A percentile compares a stretch with the other conserved stretches of the same genome.
Conservation (phyloP, 169 alveolate genomes). For the Cryptosporidium sp. region DNA sequence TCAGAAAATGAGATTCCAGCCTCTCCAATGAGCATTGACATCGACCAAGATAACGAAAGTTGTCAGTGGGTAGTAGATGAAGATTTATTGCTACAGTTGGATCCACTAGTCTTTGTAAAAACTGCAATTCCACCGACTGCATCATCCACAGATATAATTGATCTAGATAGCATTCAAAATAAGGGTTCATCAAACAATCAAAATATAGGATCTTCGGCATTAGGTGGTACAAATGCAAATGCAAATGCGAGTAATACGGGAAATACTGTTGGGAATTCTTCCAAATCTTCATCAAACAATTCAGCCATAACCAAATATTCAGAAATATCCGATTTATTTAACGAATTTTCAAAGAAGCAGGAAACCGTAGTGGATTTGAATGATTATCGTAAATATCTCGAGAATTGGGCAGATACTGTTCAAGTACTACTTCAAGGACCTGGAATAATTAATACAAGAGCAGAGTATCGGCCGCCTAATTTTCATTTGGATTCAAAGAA, state of each 20-base stretch:
- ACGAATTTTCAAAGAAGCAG: constrained; percentile 49
- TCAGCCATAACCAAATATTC: not conserved
- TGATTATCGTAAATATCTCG: constrained; percentile 26
- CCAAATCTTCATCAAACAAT: constrained; percentile 2
- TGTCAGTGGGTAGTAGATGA: constrained; percentile 74
- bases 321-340: constrained; percentile 55
- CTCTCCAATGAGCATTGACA: constrained; percentile 62
- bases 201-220: not conserved
- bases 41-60: constrained; percentile 48
- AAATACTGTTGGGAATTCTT: not conserved
- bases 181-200: not conserved
- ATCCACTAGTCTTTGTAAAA: constrained; percentile 50
- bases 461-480: constrained; percentile 50
- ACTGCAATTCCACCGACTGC: not conserved
- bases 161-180: not conserved
- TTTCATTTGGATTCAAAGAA: constrained; percentile 45
- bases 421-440: constrained; percentile 74
- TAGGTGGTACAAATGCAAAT: not conserved
- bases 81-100: constrained; percentile 33
- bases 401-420: constrained; percentile 71
- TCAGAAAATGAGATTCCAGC: constrained; percentile 14
- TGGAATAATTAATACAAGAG: constrained; percentile 43
- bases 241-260: not conserved
- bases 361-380: constrained; percentile 1
- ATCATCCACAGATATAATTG: not conserved